A percentile compares a stretch with the other conserved stretches of the same genome.
Evolutionary conservation across 176 grass and related monocot species (phyloP).

Genomic region (Leersia perrieri): DNA sequence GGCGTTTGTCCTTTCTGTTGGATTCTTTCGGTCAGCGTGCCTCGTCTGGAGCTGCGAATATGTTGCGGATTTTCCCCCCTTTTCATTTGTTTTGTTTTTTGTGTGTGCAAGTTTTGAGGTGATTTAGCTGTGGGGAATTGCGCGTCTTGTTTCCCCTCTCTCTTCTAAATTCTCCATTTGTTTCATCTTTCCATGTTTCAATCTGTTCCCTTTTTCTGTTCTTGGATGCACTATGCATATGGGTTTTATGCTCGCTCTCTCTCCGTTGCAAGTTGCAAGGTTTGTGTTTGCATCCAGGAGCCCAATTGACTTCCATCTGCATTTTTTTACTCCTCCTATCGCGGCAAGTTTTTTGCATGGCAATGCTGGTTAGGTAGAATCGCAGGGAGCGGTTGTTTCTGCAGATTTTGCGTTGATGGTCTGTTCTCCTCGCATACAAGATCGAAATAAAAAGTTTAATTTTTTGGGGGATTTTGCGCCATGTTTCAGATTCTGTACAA

Average conservation of each 20-base stretch:
- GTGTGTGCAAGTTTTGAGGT: too few species aligned
- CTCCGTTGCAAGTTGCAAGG: neutral
- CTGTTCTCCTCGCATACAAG: neutral
- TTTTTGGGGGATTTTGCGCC: neutral
- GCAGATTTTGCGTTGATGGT: neutral
- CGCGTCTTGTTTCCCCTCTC: neutral
- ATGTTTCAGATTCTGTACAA: neutral
- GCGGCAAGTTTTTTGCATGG: slow-evolving; percentile 3
- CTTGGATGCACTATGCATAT: slow-evolving; percentile 6
- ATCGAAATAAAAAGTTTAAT: neutral
- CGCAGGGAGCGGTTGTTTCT: neutral
- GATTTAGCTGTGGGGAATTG: slow-evolving; percentile 23
- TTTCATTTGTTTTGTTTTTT: neutral
- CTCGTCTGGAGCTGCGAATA: neutral
- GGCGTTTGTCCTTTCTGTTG: neutral
- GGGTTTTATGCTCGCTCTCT: neutral
- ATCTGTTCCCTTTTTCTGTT: too few species aligned
- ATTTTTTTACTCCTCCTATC: neutral
- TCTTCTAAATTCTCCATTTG: neutral
- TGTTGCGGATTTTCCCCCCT: neutral
- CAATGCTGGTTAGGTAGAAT: slow-evolving; percentile 29
- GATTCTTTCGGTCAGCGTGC: neutral
- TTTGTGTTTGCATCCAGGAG: slow-evolving; percentile 11
- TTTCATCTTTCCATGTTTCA: too few species aligned
- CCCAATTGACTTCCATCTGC: neutral